Conservation (phyloP, 495 filamentous ascomycete species). For the Annulohypoxylon maeteangense region DNA sequence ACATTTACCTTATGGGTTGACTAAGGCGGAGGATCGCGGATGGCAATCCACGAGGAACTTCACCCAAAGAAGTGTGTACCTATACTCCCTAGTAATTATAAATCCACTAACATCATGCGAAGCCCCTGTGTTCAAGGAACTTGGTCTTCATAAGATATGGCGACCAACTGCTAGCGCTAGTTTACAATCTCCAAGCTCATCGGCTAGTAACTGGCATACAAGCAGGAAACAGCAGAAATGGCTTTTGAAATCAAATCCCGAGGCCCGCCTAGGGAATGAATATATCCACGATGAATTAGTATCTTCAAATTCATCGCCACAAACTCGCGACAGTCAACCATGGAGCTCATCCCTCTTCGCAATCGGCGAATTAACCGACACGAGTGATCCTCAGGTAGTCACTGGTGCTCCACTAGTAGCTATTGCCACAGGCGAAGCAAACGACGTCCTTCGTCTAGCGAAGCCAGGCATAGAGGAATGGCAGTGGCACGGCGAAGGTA, state of each 20-base stretch:
- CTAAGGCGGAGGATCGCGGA: slow-evolving; percentile 45
- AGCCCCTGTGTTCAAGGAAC: slow-evolving; percentile 55
- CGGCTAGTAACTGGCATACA: slow-evolving; percentile 27
- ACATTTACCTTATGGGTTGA: slow-evolving; percentile 39
- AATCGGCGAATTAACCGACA: slow-evolving; percentile 53
- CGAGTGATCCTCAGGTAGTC: slow-evolving; percentile 27
- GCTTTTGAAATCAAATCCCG: slow-evolving; percentile 51
- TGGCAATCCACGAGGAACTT: slow-evolving; percentile 47
- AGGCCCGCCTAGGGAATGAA: slow-evolving; percentile 50
- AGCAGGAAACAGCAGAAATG: slow-evolving; percentile 49
- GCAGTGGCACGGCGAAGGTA: slow-evolving; percentile 58
- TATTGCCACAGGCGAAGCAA: slow-evolving; percentile 59
- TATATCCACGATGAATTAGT: slow-evolving; percentile 43
- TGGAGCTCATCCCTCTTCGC: slow-evolving; percentile 45
- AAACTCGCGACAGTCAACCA: slow-evolving; percentile 1
- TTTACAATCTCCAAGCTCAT: slow-evolving; percentile 15
- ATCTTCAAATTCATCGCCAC: slow-evolving; percentile 39
- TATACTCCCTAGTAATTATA: background rate
- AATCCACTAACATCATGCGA: slow-evolving; percentile 32
- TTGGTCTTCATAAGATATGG: slow-evolving; percentile 54
- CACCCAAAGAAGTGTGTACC: slow-evolving; percentile 36
- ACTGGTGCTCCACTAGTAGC: slow-evolving; percentile 55
- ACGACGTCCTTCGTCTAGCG: slow-evolving; percentile 62
- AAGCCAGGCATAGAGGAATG: slow-evolving; percentile 54
- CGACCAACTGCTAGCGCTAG: slow-evolving; percentile 35